Evolutionary conservation across 1,139 yeast species (phyloP), one percentile per base, ranked within the genome.

Genomic region (Yamadazyma sp.): DNA sequence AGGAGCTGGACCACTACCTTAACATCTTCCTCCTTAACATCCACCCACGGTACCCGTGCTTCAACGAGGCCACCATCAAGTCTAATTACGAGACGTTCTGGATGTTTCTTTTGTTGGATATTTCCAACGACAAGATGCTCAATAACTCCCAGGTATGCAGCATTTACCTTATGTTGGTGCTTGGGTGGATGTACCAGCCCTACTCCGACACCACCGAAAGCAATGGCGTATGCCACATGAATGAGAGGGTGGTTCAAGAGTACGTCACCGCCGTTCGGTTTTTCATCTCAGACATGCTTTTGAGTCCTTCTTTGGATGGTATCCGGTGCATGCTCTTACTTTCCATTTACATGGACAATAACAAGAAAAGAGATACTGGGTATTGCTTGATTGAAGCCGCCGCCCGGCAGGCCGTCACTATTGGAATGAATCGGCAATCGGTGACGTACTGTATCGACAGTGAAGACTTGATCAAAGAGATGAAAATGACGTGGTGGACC

Each of bases 311-410:
- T 2, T 45, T 69, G 15, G 64, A 62, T 37, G 73, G 77, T 1
- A 66, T 73, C n/a, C 54, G 73, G 31, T 55, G 69, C 15, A 45
- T 71, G 15, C 58, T 64, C 32, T 46, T 71, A 25, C 55, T 70
- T 18, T 61, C 75, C 0, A 57, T 69, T 11, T 66, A 69, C 48
- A 45, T 69, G 31, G 68, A 69, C 32, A 59, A 71, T 36, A 61
- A 59, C 17, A 67, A 64, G 45, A 67, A 67, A 31, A 58, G 76
- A 42, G 77, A 73, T 40, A 63, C 71, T 31, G 71, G 73, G 0
- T 73, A 72, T 61, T 64, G 71, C 41, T 45, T 73, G 33, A 20
- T 51, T 4, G 70, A 73, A 31, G 43, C 68, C 30, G 75, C 75
- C 7, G 60, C 67, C 2, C 54, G 73, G 38, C 77, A 71, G 49